A percentile compares a stretch with the other conserved stretches of the same genome.
Conservation (phyloP, 805 yeast genomes). For the Metschnikowia cerradonensis region DNA sequence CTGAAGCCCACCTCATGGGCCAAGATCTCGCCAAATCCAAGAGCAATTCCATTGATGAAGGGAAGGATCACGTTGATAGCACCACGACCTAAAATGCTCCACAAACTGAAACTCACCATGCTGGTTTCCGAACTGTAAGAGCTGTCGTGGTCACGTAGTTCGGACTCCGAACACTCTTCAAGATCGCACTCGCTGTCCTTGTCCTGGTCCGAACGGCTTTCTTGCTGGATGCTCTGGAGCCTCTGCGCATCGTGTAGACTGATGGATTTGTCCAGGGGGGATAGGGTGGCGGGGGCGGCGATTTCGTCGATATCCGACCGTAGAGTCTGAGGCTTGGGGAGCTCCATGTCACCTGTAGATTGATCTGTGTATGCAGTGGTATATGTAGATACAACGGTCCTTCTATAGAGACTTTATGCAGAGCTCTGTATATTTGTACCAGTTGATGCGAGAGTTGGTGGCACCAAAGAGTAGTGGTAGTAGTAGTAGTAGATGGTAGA, state of each 20-base stretch:
- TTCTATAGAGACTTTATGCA: no score
- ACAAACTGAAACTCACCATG: constrained; percentile 22
- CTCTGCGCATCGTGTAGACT: constrained; percentile 25
- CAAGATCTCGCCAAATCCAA: constrained; percentile 91
- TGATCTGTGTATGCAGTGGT: not conserved
- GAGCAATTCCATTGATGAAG: constrained; percentile 88
- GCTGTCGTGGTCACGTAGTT: not conserved
- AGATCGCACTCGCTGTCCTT: constrained; percentile 4
- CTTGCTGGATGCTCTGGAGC: constrained; percentile 23
- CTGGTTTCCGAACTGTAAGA: not conserved
- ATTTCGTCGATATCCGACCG: not conserved
- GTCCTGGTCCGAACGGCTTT: constrained; percentile 20
- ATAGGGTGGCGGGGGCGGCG: not conserved
- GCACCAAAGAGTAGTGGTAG: no score
- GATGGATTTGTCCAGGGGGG: constrained; percentile 24
- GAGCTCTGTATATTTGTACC: no score
- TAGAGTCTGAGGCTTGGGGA: not conserved
- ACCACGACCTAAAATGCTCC: constrained; percentile 44
- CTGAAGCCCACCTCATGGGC: constrained; percentile 90
- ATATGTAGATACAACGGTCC: not conserved
- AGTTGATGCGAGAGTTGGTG: no score
- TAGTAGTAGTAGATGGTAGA: no score
- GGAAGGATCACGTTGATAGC: constrained; percentile 80
- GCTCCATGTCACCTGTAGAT: not conserved
- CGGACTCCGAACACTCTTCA: constrained; percentile 3